A percentile compares a stretch with the other conserved stretches of the same genome.
These are phyloP conservation scores for Alternaria brassicicola DNA, from an alignment of 2,329 filamentous ascomycete genomes.

Conservation along the genomic window DNA sequence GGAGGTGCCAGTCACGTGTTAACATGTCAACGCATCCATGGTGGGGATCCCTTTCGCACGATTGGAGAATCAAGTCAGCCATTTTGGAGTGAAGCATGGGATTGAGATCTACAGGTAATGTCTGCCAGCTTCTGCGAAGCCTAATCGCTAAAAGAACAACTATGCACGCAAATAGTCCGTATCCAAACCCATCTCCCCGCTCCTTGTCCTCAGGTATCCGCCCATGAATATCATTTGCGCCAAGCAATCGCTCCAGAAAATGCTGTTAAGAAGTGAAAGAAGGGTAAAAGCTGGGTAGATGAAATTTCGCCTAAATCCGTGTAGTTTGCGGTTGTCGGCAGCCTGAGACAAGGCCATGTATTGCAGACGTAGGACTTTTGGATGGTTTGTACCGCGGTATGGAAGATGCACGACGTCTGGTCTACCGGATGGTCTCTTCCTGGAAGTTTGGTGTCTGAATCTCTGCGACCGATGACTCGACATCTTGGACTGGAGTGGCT, in stretches of 20 bases:
- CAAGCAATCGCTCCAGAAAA: slow-evolving; percentile 46
- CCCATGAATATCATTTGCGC: slow-evolving; percentile 38
- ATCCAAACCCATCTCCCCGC: slow-evolving; percentile 25
- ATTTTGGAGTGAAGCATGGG: slow-evolving; percentile 20
- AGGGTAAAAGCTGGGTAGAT: background rate
- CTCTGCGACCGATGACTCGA: slow-evolving; percentile 30
- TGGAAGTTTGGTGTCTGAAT: slow-evolving; percentile 32
- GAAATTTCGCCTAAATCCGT: background rate
- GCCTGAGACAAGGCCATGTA: background rate
- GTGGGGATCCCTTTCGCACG: background rate
- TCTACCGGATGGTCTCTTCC: slow-evolving; percentile 33
- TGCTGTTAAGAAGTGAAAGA: slow-evolving; percentile 37
- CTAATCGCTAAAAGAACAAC: slow-evolving; percentile 15
- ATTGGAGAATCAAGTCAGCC: background rate
- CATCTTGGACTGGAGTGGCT: slow-evolving; percentile 25
- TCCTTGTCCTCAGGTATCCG: slow-evolving; percentile 32
- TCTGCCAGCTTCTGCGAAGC: slow-evolving; percentile 12
- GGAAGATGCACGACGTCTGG: background rate
- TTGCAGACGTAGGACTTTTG: background rate
- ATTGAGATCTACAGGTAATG: slow-evolving; percentile 24
- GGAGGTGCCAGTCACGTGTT: slow-evolving; percentile 35
- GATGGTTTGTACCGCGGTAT: background rate
- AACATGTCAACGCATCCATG: background rate
- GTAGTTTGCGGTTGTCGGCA: background rate
- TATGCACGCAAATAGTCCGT: slow-evolving; percentile 22